phyloP scores from a whole-genome alignment of 768 basidiomycete species.

The Termitomyces bulborhizus region DNA sequence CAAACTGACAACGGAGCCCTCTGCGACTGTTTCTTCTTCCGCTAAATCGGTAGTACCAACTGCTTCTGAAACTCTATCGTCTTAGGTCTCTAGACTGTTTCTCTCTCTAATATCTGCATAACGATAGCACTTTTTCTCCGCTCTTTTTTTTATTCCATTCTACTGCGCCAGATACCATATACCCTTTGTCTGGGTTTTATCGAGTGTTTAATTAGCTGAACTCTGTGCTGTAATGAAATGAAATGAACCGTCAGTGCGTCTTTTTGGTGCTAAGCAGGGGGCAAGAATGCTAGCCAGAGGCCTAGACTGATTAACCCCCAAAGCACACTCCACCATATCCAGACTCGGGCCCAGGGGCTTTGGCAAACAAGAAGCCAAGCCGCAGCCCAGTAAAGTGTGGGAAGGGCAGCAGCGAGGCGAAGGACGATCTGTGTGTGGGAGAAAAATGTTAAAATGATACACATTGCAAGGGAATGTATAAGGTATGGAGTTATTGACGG shows the following conservation, averaged over 20 bases:
- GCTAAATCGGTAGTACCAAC: neutral
- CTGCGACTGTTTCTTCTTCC: neutral
- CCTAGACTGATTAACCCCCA: conserved; percentile 72
- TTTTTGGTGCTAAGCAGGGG: conserved; percentile 61
- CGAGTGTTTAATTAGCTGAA: neutral
- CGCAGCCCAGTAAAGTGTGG: conserved; percentile 83
- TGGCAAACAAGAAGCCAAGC: conserved; percentile 47
- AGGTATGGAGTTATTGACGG: conserved; percentile 59
- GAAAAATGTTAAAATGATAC: conserved; percentile 61
- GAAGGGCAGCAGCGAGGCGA: conserved; percentile 69
- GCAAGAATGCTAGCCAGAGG: conserved; percentile 82
- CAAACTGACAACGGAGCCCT: neutral
- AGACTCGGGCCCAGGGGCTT: conserved; percentile 40
- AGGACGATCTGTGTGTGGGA: conserved; percentile 88
- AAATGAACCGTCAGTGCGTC: neutral
- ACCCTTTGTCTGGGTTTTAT: neutral
- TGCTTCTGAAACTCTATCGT: neutral
- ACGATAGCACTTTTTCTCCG: too few relatives aligned
- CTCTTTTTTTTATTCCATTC: neutral
- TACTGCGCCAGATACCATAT: neutral
- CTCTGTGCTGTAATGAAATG: neutral
- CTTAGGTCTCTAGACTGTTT: neutral
- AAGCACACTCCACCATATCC: conserved; percentile 72
- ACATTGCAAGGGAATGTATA: conserved; percentile 62
- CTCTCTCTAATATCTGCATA: too few relatives aligned